phyloP scores from a whole-genome alignment of 2,329 filamentous ascomycete genomes.

The Fusarium lyarnte region DNA sequence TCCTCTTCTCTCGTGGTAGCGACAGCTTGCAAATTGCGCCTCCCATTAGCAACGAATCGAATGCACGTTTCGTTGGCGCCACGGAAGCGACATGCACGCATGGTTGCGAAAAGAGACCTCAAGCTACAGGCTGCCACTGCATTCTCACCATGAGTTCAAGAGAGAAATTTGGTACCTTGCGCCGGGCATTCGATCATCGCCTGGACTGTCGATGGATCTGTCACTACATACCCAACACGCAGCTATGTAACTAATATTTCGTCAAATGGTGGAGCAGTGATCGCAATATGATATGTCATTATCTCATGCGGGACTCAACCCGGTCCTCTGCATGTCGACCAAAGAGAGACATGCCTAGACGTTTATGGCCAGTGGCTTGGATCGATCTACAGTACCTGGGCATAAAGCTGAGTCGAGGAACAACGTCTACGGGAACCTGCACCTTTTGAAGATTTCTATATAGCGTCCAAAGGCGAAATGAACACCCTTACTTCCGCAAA shows the following conservation, averaged over 20 bases:
- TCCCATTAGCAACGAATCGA: constrained; percentile 28
- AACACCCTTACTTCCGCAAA: background rate
- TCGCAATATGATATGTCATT: constrained; percentile 42
- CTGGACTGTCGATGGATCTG: constrained; percentile 5
- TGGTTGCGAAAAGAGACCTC: constrained; percentile 1
- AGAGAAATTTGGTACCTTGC: background rate
- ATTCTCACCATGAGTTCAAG: constrained; percentile 1
- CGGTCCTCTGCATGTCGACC: constrained; percentile 33
- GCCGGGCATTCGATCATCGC: constrained; percentile 3
- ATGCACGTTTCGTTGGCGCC: constrained; percentile 17
- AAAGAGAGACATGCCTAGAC: constrained; percentile 21
- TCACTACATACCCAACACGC: background rate
- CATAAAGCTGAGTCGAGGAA: constrained; percentile 12
- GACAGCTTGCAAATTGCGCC: constrained; percentile 8
- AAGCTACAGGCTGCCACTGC: background rate
- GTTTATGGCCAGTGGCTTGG: constrained; percentile 25
- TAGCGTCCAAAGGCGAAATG: constrained; percentile 1
- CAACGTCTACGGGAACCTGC: constrained; percentile 13
- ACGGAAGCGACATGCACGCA: constrained; percentile 5
- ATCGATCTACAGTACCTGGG: constrained; percentile 14
- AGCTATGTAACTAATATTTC: background rate
- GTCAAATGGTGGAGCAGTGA: constrained; percentile 29
- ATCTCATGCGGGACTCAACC: constrained; percentile 32
- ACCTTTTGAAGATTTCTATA: constrained; percentile 1
- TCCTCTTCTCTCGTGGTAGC: constrained; percentile 42